These are phyloP conservation scores for Phytophthora pistaciae DNA, from an alignment of 352 stramenopile genomes.

Conservation along the genomic window DNA sequence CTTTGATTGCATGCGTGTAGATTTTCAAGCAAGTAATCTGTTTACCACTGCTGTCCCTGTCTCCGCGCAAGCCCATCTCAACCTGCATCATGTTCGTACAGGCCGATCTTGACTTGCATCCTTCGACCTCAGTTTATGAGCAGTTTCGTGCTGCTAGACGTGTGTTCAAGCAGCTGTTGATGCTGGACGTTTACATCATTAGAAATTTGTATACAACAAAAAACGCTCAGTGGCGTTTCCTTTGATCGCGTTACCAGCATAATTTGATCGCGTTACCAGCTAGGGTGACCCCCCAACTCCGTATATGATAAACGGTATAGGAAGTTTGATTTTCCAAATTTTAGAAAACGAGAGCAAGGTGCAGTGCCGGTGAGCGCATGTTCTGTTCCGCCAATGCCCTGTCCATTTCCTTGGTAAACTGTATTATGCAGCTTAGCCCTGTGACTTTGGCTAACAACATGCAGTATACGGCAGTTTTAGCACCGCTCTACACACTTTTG, in stretches of 20 bases:
- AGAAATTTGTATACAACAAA: not conserved
- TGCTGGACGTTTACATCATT: not conserved
- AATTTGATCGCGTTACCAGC: not conserved
- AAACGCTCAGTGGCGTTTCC: not conserved
- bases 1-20: not conserved
- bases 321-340: not conserved
- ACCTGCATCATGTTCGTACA: not conserved
- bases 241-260: no score
- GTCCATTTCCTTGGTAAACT: not conserved
- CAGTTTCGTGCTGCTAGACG: not conserved
- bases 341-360: not conserved
- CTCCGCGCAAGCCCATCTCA: not conserved
- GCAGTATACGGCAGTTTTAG: not conserved
- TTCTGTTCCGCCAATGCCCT: not conserved
- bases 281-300: not conserved
- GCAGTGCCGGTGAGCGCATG: not conserved
- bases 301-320: not conserved
- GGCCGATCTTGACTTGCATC: not conserved
- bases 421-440: not conserved
- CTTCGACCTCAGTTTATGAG: not conserved
- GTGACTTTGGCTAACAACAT: not conserved
- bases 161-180: not conserved
- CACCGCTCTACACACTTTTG: slow-evolving; percentile 1
- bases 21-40: not conserved
- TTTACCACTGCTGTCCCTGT: not conserved